Evolutionary conservation across 179 eudicot genomes (phyloP), one percentile per base, ranked within the genome.

Genomic region (Actinidia arguta): DNA sequence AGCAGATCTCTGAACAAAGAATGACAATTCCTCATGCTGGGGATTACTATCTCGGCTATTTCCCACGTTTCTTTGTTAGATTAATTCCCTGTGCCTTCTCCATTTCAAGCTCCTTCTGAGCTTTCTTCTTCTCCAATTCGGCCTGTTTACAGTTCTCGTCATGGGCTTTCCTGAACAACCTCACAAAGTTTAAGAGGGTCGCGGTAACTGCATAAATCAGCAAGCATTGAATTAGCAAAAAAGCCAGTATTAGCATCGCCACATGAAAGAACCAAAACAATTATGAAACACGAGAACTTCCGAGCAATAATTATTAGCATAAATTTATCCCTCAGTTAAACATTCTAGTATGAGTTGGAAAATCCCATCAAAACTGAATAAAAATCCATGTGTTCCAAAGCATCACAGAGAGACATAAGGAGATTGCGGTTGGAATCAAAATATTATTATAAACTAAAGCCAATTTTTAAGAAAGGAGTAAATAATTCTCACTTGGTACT

Each of bases 121-220:
- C 97, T 87, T 93, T 95, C 90, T 93, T 96, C 87, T 83, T 92
- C 69, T 95, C 99, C 77, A 90, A 80, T 85, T 96, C 99, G 31
- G 93, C 98, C 90, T 91, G 96, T 86, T 96, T 96, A 80, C 83
- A 83, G 79, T 96, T 96, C 87, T 96, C 99, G 16, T 96, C 98
- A 44, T 96, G 99, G 50, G 97, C 96, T 91, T 90, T 94, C 64
- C 89, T 89, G 82, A 93, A 95, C 86, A 92, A 61, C 87, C 93
- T 90, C 88, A 88, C 92, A 88, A 96, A 96, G 91, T 95, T 96
- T 80, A 91, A 85, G 82, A 96, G 88, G 81, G 97, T 96, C 54
- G 86, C 91, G 63, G 91, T 90, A 79, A 93, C 99, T 96, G 98
- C 92, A 87, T 64, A 73, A 70, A 78, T 50, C 68, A 78, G 76